Evolutionary conservation across 768 basidiomycete genomes (phyloP).

Genomic region (Leccinum longicurvipes): DNA sequence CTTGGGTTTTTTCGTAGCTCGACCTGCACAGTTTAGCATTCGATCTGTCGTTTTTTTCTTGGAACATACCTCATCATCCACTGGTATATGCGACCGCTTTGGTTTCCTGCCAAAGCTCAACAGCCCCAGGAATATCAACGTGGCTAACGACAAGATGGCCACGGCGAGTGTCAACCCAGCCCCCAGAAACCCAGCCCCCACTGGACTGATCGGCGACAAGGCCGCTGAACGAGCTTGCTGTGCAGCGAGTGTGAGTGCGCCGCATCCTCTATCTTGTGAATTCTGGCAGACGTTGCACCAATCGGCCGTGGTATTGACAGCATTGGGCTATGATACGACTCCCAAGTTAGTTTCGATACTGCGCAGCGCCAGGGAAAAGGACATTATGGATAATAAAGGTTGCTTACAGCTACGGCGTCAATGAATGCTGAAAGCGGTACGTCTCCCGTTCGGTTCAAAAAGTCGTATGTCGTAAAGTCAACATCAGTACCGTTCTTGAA

Average conservation of each 20-base stretch:
- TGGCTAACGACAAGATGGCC: constrained; percentile 34
- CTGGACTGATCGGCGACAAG: constrained; percentile 40
- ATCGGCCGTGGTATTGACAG: constrained; percentile 47
- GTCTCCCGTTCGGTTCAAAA: constrained; percentile 46
- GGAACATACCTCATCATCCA: constrained; percentile 21
- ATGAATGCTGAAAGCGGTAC: constrained; percentile 54
- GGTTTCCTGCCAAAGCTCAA: constrained; percentile 24
- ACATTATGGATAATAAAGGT: not conserved
- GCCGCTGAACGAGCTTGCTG: constrained; percentile 32
- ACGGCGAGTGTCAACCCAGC: constrained; percentile 52
- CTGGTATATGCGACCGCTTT: not conserved
- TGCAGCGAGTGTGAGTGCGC: constrained; percentile 36
- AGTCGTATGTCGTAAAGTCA: constrained; percentile 45
- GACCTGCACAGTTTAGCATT: constrained; percentile 15
- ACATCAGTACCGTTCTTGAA: constrained; percentile 64
- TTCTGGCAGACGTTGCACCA: constrained; percentile 65
- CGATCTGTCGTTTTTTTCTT: not conserved
- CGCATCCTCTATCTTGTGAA: constrained; percentile 55
- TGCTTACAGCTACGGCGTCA: constrained; percentile 36
- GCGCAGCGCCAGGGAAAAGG: not conserved
- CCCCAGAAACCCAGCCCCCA: constrained; percentile 68
- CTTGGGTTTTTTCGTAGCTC: constrained; percentile 21
- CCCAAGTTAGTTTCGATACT: not conserved
- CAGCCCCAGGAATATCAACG: constrained; percentile 41
- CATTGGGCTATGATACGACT: constrained; percentile 38